phyloP scores from a whole-genome alignment of 2,329 filamentous ascomycete species.

The Aspergillus eucalypticola region DNA sequence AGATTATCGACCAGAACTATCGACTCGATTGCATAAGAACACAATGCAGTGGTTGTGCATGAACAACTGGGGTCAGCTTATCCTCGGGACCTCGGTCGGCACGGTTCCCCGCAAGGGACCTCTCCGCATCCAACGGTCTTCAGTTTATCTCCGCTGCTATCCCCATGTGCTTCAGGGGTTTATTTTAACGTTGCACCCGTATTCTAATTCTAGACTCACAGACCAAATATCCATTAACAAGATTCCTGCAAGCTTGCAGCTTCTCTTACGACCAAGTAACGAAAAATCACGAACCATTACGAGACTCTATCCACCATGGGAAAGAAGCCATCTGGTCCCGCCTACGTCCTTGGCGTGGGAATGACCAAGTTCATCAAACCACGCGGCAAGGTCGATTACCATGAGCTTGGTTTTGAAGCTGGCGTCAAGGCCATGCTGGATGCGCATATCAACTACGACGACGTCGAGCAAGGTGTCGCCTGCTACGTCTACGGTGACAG shows the following conservation, averaged over 20 bases:
- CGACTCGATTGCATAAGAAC: not conserved
- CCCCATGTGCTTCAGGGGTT: constrained; percentile 5
- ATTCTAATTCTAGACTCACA: not conserved
- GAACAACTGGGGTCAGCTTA: constrained; percentile 7
- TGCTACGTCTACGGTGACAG: constrained; percentile 98
- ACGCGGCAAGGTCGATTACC: constrained; percentile 89
- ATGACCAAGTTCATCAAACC: constrained; percentile 99
- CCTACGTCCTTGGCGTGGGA: constrained; percentile 93
- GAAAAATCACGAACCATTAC: constrained; percentile 21
- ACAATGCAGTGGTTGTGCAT: constrained; percentile 6
- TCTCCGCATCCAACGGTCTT: constrained; percentile 9
- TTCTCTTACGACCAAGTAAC: constrained; percentile 33
- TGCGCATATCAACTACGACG: constrained; percentile 86
- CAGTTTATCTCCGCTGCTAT: constrained; percentile 2
- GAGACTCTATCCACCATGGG: constrained; percentile 45
- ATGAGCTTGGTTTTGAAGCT: constrained; percentile 89
- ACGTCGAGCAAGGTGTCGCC: constrained; percentile 91
- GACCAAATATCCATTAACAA: not conserved
- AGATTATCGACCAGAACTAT: not conserved
- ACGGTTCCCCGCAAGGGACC: constrained; percentile 28
- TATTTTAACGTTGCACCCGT: constrained; percentile 7
- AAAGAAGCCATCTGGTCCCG: constrained; percentile 54
- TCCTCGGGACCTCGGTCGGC: constrained; percentile 38
- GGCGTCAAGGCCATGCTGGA: constrained; percentile 81
- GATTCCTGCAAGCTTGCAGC: not conserved